Percentiles rank a stretch among this genome's conserved stretches.
These are phyloP conservation scores for Taiwanofungus camphoratus DNA, from an alignment of 1,284 basidiomycete species.

Conservation along the genomic window DNA sequence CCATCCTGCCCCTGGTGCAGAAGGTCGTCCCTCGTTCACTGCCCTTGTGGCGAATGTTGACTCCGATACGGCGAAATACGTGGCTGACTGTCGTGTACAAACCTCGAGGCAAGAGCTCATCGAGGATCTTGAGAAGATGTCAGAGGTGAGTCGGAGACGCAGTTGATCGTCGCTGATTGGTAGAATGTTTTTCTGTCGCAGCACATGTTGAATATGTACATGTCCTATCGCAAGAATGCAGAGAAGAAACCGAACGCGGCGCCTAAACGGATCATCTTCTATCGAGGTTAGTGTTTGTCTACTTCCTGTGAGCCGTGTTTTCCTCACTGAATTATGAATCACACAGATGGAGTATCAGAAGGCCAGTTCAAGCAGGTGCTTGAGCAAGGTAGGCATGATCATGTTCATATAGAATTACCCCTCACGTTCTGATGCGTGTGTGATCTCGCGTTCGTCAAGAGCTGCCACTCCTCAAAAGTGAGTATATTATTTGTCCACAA, in stretches of 20 bases:
- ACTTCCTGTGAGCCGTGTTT: conserved; percentile 1
- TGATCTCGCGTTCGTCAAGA: conserved; percentile 32
- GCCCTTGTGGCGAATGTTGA: conserved; percentile 73
- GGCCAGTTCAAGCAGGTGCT: conserved; percentile 72
- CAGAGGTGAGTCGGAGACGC: conserved; percentile 30
- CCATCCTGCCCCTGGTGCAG: conserved; percentile 70
- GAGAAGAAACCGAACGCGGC: conserved; percentile 46
- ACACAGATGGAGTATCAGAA: conserved; percentile 71
- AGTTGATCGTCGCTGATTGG: neutral
- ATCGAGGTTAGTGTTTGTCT: conserved; percentile 43
- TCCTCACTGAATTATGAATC: conserved; percentile 1
- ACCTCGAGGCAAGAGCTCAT: conserved; percentile 70
- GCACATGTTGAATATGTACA: conserved; percentile 52
- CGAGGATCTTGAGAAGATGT: conserved; percentile 60
- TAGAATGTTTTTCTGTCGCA: conserved; percentile 15
- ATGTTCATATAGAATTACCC: neutral
- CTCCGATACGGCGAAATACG: conserved; percentile 50
- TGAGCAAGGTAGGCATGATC: conserved; percentile 40
- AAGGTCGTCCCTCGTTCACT: conserved; percentile 70
- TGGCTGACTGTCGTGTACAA: conserved; percentile 58
- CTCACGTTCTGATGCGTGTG: neutral
- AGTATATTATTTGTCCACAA: conserved; percentile 9
- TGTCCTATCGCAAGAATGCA: conserved; percentile 41
- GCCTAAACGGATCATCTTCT: conserved; percentile 70
- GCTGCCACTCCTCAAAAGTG: conserved; percentile 52